phyloP scores from a whole-genome alignment of 164 flowering plant genomes.

The Cinnamomum chago region DNA sequence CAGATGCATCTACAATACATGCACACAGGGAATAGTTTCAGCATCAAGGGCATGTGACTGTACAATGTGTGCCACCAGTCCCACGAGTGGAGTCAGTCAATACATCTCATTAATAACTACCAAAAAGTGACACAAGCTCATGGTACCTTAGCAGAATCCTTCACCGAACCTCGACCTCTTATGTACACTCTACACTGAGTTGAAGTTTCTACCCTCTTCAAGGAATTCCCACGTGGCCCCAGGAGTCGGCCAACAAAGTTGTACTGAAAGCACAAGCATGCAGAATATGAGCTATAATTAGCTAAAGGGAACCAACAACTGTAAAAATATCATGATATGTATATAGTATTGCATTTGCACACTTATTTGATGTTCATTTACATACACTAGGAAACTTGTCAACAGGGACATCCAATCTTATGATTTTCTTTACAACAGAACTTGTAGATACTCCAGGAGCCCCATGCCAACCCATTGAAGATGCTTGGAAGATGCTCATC shows the following conservation, averaged over 20 bases:
- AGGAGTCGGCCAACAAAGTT: conserved; percentile 86
- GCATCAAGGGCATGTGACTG: too few relatives aligned
- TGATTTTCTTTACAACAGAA: conserved; percentile 59
- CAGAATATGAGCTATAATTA: conserved; percentile 1
- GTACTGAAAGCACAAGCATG: conserved; percentile 38
- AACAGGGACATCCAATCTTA: conserved; percentile 80
- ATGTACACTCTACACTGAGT: conserved; percentile 80
- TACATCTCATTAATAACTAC: background rate
- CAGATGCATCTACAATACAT: background rate
- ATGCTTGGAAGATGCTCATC: conserved; percentile 45
- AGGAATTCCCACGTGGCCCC: conserved; percentile 89
- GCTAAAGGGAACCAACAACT: background rate
- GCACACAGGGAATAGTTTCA: too few relatives aligned
- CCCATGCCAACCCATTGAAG: conserved; percentile 66
- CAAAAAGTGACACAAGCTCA: background rate
- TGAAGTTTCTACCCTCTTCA: conserved; percentile 78
- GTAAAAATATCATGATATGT: background rate
- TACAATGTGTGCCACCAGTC: too few relatives aligned
- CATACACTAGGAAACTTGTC: conserved; percentile 80
- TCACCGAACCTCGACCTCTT: conserved; percentile 79
- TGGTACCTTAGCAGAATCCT: conserved; percentile 72
- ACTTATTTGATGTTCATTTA: background rate
- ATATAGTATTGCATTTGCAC: background rate
- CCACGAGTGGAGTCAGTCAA: background rate
- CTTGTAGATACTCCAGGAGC: conserved; percentile 48